Evolutionary conservation across 345 rosid species (phyloP).

Genomic region (Eucalyptus regnans): DNA sequence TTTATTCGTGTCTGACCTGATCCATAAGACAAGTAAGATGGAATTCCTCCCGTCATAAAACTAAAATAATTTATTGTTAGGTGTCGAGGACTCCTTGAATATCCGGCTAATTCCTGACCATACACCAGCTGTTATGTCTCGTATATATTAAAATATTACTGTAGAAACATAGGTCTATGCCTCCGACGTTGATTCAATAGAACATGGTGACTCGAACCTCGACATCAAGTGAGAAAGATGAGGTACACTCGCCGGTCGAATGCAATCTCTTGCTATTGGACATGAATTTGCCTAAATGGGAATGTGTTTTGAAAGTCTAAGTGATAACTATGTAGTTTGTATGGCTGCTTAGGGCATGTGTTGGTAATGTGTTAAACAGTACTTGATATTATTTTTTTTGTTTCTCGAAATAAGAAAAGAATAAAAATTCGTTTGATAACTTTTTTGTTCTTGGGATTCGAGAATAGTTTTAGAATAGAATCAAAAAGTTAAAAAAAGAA

Average conservation of each 20-base stretch:
- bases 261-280: not conserved
- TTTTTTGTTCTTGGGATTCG: rapidly evolving
- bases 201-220: not conserved
- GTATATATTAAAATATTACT: not conserved
- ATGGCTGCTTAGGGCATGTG: not conserved
- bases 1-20: not conserved
- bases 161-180: not conserved
- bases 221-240: not conserved
- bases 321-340: not conserved
- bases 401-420: rapidly evolving
- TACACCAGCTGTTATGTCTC: not conserved
- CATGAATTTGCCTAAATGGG: not conserved
- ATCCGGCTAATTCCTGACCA: not conserved
- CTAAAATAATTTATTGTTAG: not conserved
- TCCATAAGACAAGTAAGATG: not conserved
- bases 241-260: not conserved
- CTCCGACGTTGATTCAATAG: not conserved
- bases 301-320: not conserved
- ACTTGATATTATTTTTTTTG: too few species aligned
- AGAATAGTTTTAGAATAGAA: rapidly evolving
- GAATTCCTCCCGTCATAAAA: not conserved
- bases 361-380: too few species aligned
- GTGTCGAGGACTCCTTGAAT: not conserved
- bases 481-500: too few species aligned
- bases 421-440: too few species aligned